phyloP scores from a whole-genome alignment of 257 asterid genomes.

The Coffea eugenioides region DNA sequence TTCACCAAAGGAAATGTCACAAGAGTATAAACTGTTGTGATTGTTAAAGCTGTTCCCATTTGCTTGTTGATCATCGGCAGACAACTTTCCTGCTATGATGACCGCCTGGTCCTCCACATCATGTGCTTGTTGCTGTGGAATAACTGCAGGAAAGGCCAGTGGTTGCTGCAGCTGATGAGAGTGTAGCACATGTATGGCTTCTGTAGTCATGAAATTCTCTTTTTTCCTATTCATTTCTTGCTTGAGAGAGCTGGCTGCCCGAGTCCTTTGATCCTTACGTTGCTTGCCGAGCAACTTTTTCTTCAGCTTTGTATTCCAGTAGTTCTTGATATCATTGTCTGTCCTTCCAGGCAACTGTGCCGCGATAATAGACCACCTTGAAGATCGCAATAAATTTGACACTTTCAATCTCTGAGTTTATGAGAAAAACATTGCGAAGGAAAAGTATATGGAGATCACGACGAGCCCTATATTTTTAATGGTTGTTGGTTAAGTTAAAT shows the following conservation, averaged over 20 bases:
- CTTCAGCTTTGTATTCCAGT: conserved; percentile 49
- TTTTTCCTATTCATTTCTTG: conserved; percentile 13
- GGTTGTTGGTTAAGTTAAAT: not conserved
- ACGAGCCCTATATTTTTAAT: not conserved
- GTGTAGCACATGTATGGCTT: not conserved
- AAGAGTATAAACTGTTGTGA: not conserved
- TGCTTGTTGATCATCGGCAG: not conserved
- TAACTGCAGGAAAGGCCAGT: conserved; percentile 6
- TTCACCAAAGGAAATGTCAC: not conserved
- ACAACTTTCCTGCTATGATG: conserved; percentile 6
- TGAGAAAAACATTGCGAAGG: not conserved
- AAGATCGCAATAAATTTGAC: not conserved
- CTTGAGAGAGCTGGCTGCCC: conserved; percentile 2
- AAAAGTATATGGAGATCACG: not conserved
- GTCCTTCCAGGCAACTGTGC: conserved; percentile 41
- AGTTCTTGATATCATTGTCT: conserved; percentile 43
- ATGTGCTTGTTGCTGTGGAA: not conserved
- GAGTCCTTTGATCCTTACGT: conserved; percentile 25
- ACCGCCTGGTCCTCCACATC: not conserved
- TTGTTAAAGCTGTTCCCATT: conserved; percentile 6
- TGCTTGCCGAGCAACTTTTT: conserved; percentile 32
- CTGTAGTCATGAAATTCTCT: conserved; percentile 4
- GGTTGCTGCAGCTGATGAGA: conserved; percentile 11
- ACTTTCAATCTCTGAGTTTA: not conserved
- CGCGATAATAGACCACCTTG: conserved; percentile 49